Evolutionary conservation across 2,329 filamentous ascomycete species (phyloP), one percentile per base, ranked within the genome.

Genomic region (Apiospora phragmitis): DNA sequence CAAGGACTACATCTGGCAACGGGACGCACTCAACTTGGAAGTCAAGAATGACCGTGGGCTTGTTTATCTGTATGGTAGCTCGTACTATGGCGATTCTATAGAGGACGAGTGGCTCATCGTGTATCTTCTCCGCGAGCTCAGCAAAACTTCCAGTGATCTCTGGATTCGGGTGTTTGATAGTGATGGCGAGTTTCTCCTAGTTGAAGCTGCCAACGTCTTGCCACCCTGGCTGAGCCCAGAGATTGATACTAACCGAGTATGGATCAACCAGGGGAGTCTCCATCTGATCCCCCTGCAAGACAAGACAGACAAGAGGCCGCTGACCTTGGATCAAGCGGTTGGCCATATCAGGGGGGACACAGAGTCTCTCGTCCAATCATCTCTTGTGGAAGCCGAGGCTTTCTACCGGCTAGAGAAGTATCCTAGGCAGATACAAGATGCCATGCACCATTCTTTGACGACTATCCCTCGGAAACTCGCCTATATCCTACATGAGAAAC

Each of bases 81-180:
- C 94, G 0, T 93, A 95, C 79, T 98, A 94, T 77, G 95, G 95
- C 11, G 97, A 99, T 81, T 96, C 94, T 0, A 91, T 98, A 4
- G 95, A 97, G 77, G 96, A 99, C 76, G 97, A 99, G 83, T 99
- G 96, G 97, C 88, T 98, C 7, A 91, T 98, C 71, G 95, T 98
- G 26, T 97, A 95, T 82, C 84, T 98, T 6, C 85, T 99, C 41
- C 90, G 93, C 62, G 92, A 97, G 81, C 83, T 98, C 75, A 95
- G 92, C 75, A 92, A 87, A 75, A 86, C 88, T 47, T 93, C 93
- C 76, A 85, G 89, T 5, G 86, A 92, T 71, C 85, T 94, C 9
- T 99, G 95, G 95, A 88, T 94, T 65, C 91, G 93, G 67, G 87
- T 97, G 4, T 91, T 89, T 71, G 96, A 99, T 80, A 92, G 91